Conservation (phyloP, 768 basidiomycete species). For the Lactifluus volemus region DNA sequence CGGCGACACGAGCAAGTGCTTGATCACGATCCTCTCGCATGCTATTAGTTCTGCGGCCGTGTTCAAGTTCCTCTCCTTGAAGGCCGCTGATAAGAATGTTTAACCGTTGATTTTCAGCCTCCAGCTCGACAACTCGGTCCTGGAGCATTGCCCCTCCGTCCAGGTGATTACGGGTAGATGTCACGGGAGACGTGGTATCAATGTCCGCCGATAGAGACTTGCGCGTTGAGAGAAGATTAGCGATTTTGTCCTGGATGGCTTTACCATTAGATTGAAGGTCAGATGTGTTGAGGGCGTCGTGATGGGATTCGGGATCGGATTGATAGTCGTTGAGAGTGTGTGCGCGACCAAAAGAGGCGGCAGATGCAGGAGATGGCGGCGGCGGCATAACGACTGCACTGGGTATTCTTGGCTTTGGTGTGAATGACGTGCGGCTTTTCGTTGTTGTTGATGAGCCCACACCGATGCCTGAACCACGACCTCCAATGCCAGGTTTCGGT, state of each 20-base stretch:
- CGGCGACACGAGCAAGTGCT: constrained; percentile 31
- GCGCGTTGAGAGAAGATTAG: constrained; percentile 31
- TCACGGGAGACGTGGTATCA: constrained; percentile 17
- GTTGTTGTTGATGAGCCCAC: constrained; percentile 35
- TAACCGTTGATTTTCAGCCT: constrained; percentile 63
- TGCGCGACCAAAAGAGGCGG: constrained; percentile 29
- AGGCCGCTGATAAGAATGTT: constrained; percentile 13
- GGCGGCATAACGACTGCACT: constrained; percentile 78
- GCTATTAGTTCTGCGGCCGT: constrained; percentile 16
- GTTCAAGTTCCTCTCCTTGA: constrained; percentile 16
- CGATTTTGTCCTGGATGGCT: constrained; percentile 42
- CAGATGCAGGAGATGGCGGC: constrained; percentile 51
- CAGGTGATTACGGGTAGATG: background rate
- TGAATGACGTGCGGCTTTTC: constrained; percentile 32
- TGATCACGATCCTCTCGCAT: constrained; percentile 40
- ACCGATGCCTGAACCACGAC: constrained; percentile 30
- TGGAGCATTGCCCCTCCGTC: constrained; percentile 31
- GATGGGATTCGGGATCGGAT: constrained; percentile 9
- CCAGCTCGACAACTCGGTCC: constrained; percentile 46
- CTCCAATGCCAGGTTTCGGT: constrained; percentile 44
- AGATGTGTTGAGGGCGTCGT: constrained; percentile 8
- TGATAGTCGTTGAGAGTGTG: constrained; percentile 32
- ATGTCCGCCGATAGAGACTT: constrained; percentile 19
- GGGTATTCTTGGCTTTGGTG: constrained; percentile 58
- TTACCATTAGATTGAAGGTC: constrained; percentile 29